These are phyloP conservation scores for Haplographium delicatum DNA, from an alignment of 495 filamentous ascomycete genomes.

Conservation along the genomic window DNA sequence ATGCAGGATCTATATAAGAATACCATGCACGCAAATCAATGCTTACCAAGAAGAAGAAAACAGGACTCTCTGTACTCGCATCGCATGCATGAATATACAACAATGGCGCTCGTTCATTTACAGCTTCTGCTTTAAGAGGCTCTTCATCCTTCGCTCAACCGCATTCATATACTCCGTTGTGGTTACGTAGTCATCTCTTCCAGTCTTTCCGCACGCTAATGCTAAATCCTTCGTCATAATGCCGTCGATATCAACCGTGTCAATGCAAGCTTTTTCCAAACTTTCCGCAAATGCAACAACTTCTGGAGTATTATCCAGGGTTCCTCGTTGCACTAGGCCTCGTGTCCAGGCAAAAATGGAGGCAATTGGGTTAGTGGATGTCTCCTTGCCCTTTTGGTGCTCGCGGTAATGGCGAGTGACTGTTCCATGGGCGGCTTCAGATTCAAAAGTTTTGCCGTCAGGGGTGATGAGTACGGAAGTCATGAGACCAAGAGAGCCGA, in stretches of 20 bases:
- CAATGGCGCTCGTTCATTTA: constrained; percentile 9
- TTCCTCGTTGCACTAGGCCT: constrained; percentile 85
- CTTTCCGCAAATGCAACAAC: constrained; percentile 82
- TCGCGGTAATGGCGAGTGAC: constrained; percentile 98
- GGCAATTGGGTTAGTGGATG: constrained; percentile 97
- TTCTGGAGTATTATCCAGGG: constrained; percentile 84
- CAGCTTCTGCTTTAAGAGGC: constrained; percentile 45
- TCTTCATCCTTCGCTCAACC: constrained; percentile 80
- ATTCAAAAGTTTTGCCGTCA: constrained; percentile 91
- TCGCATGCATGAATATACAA: too few relatives aligned
- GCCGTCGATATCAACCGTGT: constrained; percentile 86
- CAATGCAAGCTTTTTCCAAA: constrained; percentile 89
- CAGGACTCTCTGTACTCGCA: too few relatives aligned
- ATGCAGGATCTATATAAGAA: not conserved
- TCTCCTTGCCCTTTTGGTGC: constrained; percentile 94
- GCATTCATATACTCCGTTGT: constrained; percentile 84
- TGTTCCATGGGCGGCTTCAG: constrained; percentile 96
- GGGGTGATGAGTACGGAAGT: constrained; percentile 95
- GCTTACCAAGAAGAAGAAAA: not conserved
- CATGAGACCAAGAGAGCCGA: constrained; percentile 97
- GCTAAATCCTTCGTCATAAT: constrained; percentile 99
- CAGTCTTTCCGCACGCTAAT: constrained; percentile 81
- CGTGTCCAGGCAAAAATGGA: constrained; percentile 99
- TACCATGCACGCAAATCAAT: not conserved
- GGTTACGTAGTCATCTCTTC: constrained; percentile 76